These are phyloP conservation scores for Austropuccinia psidii DNA, from an alignment of 1,284 basidiomycete species.

Conservation along the genomic window DNA sequence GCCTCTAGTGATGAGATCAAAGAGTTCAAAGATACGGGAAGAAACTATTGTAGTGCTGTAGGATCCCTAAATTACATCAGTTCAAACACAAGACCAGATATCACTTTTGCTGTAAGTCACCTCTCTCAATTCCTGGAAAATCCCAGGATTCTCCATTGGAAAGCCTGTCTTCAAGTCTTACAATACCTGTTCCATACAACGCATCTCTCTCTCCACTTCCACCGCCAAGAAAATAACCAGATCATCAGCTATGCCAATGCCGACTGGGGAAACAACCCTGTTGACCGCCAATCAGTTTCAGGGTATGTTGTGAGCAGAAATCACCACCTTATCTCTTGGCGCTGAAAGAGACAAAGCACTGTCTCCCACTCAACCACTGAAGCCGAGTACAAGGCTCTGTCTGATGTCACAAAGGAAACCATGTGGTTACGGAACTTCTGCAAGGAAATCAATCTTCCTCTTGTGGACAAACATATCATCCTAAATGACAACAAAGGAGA, in stretches of 20 bases:
- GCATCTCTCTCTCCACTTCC: neutral
- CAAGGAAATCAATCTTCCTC: neutral
- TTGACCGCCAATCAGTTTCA: neutral
- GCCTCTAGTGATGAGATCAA: too few relatives aligned
- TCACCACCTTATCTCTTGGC: neutral
- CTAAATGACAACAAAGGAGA: neutral
- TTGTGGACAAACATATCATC: neutral
- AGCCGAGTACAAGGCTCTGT: conserved; percentile 6
- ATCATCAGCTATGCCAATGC: neutral
- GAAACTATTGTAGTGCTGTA: neutral
- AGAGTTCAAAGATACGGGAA: too few relatives aligned
- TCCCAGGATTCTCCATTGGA: neutral
- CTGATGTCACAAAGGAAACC: neutral
- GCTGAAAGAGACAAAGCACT: neutral
- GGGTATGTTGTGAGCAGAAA: neutral
- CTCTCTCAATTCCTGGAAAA: neutral
- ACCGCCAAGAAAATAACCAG: neutral
- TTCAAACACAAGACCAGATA: neutral
- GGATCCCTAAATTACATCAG: conserved; percentile 4
- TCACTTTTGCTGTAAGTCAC: neutral
- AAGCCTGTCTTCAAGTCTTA: neutral
- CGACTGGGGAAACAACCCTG: neutral
- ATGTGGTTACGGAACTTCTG: neutral
- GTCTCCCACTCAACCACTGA: neutral
- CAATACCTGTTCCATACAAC: neutral